A percentile compares a stretch with the other conserved stretches of the same genome.
phyloP scores from a whole-genome alignment of 345 rosid genomes.

The Aegle marmelos region DNA sequence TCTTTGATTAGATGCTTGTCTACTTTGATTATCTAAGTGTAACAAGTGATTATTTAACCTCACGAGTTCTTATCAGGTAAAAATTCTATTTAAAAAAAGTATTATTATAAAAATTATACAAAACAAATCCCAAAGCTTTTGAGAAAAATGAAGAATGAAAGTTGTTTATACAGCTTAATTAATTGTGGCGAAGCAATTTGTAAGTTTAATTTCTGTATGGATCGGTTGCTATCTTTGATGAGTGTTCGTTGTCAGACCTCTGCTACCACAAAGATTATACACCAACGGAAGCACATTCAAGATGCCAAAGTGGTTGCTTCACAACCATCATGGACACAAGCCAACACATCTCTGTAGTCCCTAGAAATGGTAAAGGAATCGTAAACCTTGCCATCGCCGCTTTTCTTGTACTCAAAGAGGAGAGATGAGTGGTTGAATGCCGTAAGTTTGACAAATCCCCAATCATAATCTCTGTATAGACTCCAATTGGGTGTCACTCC shows the following conservation, averaged over 20 bases:
- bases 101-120: no score
- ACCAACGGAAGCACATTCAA: slow-evolving; percentile 18
- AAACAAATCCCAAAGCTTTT: no score
- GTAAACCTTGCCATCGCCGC: slow-evolving; percentile 64
- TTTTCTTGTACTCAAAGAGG: slow-evolving; percentile 85
- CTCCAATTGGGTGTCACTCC: slow-evolving; percentile 60
- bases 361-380: slow-evolving; percentile 85
- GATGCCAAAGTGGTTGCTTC: slow-evolving; percentile 57
- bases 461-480: slow-evolving; percentile 67
- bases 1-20: no score
- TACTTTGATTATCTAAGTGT: no score
- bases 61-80: no score
- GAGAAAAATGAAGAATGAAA: no score
- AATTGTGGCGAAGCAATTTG: neutral
- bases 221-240: neutral
- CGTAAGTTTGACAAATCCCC: slow-evolving; percentile 78
- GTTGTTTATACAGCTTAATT: no score
- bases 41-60: no score
- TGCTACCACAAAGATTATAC: neutral
- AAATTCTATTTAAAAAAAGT: no score
- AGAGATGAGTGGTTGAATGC: slow-evolving; percentile 74
- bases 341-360: slow-evolving; percentile 78
- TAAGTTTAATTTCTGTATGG: neutral
- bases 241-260: no score
- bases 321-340: slow-evolving; percentile 79